Base-by-base conservation (phyloP, 2,329 filamentous ascomycete genomes). In the Westerdykella sp. region DNA sequence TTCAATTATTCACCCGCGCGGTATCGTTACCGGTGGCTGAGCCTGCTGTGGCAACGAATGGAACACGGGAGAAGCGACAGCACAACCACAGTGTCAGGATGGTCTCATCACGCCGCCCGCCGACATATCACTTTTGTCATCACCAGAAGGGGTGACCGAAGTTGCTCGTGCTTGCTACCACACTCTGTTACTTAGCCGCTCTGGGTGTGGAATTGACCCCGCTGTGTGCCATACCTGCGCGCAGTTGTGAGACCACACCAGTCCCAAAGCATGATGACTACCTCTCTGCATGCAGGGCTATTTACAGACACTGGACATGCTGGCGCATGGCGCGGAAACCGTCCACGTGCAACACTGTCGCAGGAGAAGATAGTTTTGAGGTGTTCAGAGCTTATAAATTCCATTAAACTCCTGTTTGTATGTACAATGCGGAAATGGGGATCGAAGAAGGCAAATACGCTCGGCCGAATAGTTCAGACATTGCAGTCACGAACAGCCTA, bases 401-500 rank as follows among this genome's bases (percentile, higher is more conserved):
- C 25, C 25, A 28, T 28, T 28, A 10, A 28, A 12, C 9, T 9
- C 25, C 7, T 12, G 25, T 28, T 12, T 12, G 11, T 25, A 5
- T 25, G 10, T 12, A 28, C 25, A 12, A 28, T 28, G 11, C 25
- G 7, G 9, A 12, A 7, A 28, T 10, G 25, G 25, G 25, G 25
- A 21, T 21, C 3, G 18, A 21, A 21, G 18, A 21, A 21, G 3
- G 18, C 25, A 28, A 10, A 2, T 12, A 28, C 9, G 25, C 25
- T 28, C 25, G 25, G 25, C 25, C 25, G 25, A 10, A 21, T 3
- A 21, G 7, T 28, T 10, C 25, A 28, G 25, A 28, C 7, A 10
- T 28, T 7, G 25, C 7, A 28, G 7, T 35, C 32, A 35, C 32
- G 15, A 45, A 68, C 71, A 10, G 11, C 11, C 11, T 28, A 87